Percentiles rank a stretch among this genome's conserved stretches.
These are phyloP conservation scores for Russula dissimulans DNA, from an alignment of 768 basidiomycete species.

Conservation along the genomic window DNA sequence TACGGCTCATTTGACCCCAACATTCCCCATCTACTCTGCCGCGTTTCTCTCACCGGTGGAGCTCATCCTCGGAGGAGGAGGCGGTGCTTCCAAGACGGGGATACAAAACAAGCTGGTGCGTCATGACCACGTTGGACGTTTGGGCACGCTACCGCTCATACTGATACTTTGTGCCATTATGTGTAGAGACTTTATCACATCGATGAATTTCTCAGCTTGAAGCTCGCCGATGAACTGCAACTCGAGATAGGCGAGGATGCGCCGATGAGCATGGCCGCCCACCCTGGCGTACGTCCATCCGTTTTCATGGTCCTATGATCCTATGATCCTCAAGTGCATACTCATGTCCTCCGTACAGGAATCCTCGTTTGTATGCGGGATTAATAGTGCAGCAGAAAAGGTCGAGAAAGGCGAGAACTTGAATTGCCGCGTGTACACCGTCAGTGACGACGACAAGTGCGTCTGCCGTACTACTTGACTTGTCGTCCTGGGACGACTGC, in stretches of 20 bases:
- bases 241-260: constrained; percentile 80
- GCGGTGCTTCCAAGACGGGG: constrained; percentile 76
- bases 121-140: background rate
- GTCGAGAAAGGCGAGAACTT: constrained; percentile 63
- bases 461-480: constrained; percentile 18
- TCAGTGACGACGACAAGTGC: constrained; percentile 49
- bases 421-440: constrained; percentile 69
- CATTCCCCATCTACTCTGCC: constrained; percentile 85
- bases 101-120: constrained; percentile 91
- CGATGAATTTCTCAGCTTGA: constrained; percentile 40
- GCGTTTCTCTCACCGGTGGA: constrained; percentile 65
- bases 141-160: background rate
- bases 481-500: background rate
- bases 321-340: background rate
- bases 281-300: constrained; percentile 41
- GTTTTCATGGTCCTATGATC: background rate
- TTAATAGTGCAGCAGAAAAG: constrained; percentile 66
- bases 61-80: constrained; percentile 83
- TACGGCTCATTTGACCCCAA: constrained; percentile 60
- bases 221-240: constrained; percentile 58
- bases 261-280: constrained; percentile 89
- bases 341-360: constrained; percentile 31
- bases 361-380: constrained; percentile 60
- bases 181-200: constrained; percentile 62
- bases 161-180: background rate